phyloP scores from a whole-genome alignment of 2,329 filamentous ascomycete species.

The Penicillium psychrosexuale region DNA sequence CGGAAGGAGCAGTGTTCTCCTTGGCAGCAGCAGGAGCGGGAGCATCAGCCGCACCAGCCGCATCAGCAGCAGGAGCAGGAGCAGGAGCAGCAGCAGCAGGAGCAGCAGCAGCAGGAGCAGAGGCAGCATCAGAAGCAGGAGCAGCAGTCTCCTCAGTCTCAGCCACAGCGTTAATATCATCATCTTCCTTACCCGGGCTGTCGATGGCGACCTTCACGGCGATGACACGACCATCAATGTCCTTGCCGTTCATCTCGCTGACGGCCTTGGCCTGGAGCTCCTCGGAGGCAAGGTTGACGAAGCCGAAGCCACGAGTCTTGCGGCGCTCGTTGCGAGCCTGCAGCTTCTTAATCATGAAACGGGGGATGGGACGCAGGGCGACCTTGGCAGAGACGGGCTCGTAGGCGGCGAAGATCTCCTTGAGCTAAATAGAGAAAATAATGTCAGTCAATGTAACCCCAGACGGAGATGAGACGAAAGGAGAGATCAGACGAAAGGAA shows the following conservation, averaged over 20 bases:
- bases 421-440: conserved; percentile 61
- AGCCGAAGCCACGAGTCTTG: conserved; percentile 98
- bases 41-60: not conserved
- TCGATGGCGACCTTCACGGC: conserved; percentile 99
- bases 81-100: conserved; percentile 24
- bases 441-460: conserved; percentile 25
- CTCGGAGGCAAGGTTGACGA: conserved; percentile 93
- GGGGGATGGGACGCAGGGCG: conserved; percentile 93
- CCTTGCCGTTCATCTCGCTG: conserved; percentile 97
- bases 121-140: conserved; percentile 27
- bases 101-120: conserved; percentile 39
- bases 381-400: conserved; percentile 95
- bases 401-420: conserved; percentile 94
- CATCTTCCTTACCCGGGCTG: conserved; percentile 97
- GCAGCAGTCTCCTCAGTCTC: conserved; percentile 43
- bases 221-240: conserved; percentile 97
- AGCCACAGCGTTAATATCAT: conserved; percentile 55
- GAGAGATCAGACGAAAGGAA: no score
- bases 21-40: conserved; percentile 34
- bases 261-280: conserved; percentile 97
- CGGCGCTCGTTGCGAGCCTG: conserved; percentile 95
- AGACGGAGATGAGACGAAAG: not conserved
- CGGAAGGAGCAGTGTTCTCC: conserved; percentile 24
- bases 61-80: no score
- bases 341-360: conserved; percentile 99